These are phyloP conservation scores for Cryptosporidium ubiquitum DNA, from an alignment of 169 alveolate genomes.

Conservation along the genomic window DNA sequence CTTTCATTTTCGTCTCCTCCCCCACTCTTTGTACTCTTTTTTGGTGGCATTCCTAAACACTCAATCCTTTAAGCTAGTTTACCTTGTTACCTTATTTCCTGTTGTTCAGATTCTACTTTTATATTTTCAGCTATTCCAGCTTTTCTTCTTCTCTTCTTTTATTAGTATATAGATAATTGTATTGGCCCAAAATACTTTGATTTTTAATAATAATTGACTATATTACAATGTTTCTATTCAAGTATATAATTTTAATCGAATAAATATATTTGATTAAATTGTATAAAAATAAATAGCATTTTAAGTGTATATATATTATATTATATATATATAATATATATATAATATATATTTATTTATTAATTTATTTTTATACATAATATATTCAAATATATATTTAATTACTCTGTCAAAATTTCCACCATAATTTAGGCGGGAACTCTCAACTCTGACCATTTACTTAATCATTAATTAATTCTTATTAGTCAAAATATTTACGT, in stretches of 20 bases:
- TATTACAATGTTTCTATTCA: no score
- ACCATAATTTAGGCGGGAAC: background rate
- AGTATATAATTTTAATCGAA: no score
- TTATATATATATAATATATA: background rate
- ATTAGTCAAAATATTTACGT: background rate
- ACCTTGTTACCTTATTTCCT: no score
- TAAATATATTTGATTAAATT: no score
- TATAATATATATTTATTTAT: background rate
- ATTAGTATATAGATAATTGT: no score
- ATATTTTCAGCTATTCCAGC: background rate
- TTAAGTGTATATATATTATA: no score
- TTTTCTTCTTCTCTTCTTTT: background rate
- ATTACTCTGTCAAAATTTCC: background rate
- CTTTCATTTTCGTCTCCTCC: slow-evolving; percentile 87
- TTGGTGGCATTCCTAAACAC: slow-evolving; percentile 50
- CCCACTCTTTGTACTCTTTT: slow-evolving; percentile 73
- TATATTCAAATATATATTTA: background rate
- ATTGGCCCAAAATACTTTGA: background rate
- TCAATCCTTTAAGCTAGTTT: background rate
- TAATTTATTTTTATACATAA: no score
- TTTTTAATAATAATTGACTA: no score
- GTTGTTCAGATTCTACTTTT: no score
- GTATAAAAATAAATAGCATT: no score
- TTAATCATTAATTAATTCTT: background rate
- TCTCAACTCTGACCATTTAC: background rate